Percentiles rank a stretch among this genome's conserved stretches.
phyloP scores from a whole-genome alignment of 2,329 filamentous ascomycete species.

The Mycosphaerelloides madeirae region DNA sequence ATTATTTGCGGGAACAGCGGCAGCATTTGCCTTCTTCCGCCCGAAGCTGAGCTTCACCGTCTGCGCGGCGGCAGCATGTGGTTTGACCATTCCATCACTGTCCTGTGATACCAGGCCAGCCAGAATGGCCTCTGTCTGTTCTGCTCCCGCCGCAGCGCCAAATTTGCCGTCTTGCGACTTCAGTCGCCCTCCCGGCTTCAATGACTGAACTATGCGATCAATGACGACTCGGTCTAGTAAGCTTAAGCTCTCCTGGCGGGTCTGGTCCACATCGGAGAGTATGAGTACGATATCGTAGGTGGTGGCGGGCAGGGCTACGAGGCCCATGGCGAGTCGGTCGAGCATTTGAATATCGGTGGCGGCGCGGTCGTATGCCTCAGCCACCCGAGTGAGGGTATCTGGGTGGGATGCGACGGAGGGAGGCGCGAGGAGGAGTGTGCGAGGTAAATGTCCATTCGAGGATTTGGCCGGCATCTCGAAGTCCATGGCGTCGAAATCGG shows the following conservation, averaged over 20 bases:
- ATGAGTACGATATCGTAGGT: constrained; percentile 84
- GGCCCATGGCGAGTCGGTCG: constrained; percentile 77
- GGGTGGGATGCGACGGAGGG: constrained; percentile 85
- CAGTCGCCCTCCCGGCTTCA: constrained; percentile 65
- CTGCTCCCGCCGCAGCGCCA: constrained; percentile 40
- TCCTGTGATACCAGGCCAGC: constrained; percentile 65
- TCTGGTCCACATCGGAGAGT: constrained; percentile 70
- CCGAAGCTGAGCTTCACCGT: constrained; percentile 55
- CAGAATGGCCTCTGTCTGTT: constrained; percentile 74
- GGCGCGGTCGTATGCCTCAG: constrained; percentile 67
- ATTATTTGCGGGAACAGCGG: constrained; percentile 34
- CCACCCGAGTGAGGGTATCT: constrained; percentile 65
- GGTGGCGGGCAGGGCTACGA: constrained; percentile 68
- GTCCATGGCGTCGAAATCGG: constrained; percentile 34
- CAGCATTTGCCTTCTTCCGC: constrained; percentile 53
- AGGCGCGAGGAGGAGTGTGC: constrained; percentile 81
- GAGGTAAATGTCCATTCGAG: constrained; percentile 34
- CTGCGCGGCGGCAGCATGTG: constrained; percentile 25
- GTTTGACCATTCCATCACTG: constrained; percentile 65
- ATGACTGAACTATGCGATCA: constrained; percentile 61
- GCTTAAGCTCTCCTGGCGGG: constrained; percentile 57
- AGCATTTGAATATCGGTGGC: constrained; percentile 94
- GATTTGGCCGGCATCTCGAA: constrained; percentile 14
- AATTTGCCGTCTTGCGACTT: constrained; percentile 64
- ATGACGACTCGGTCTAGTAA: constrained; percentile 67